Evolutionary conservation across 2,329 filamentous ascomycete genomes (phyloP).

Genomic region (Stemphylium vesicarium): DNA sequence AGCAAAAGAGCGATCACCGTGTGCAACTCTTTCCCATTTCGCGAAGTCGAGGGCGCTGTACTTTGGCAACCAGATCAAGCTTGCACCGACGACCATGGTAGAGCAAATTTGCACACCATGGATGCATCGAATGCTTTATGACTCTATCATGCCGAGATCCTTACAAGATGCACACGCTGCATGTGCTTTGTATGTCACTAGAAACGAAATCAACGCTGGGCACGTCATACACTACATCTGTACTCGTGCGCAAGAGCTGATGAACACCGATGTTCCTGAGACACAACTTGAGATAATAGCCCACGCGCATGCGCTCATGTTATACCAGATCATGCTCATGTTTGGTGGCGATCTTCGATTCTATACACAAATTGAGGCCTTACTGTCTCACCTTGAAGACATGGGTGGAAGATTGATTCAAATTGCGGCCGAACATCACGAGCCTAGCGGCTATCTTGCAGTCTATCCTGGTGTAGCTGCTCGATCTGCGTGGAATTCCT

Average conservation of each 20-base stretch:
- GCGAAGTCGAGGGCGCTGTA: slow-evolving; percentile 34
- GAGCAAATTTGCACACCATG: slow-evolving; percentile 59
- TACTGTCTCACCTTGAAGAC: slow-evolving; percentile 27
- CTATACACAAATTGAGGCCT: slow-evolving; percentile 22
- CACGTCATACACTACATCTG: slow-evolving; percentile 60
- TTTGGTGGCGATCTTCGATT: slow-evolving; percentile 34
- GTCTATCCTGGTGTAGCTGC: slow-evolving; percentile 49
- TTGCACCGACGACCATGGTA: slow-evolving; percentile 52
- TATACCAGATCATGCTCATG: slow-evolving; percentile 39
- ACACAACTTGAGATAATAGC: slow-evolving; percentile 31
- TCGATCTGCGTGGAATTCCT: slow-evolving; percentile 57
- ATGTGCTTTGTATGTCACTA: slow-evolving; percentile 61
- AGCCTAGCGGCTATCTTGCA: slow-evolving; percentile 35
- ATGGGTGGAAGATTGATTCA: slow-evolving; percentile 9
- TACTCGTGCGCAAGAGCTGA: slow-evolving; percentile 53
- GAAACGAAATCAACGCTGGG: slow-evolving; percentile 56
- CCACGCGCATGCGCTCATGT: slow-evolving; percentile 36
- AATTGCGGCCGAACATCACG: slow-evolving; percentile 18
- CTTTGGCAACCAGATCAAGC: slow-evolving; percentile 36
- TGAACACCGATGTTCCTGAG: slow-evolving; percentile 30
- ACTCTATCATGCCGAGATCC: slow-evolving; percentile 57
- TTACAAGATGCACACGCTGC: slow-evolving; percentile 62
- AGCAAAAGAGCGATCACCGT: slow-evolving; percentile 12
- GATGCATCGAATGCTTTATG: slow-evolving; percentile 61
- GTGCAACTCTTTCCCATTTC: slow-evolving; percentile 24